A percentile compares a stretch with the other conserved stretches of the same genome.
Evolutionary conservation across 192 early-diverging fungal species (phyloP).

Genomic region (Coemansia sp.): DNA sequence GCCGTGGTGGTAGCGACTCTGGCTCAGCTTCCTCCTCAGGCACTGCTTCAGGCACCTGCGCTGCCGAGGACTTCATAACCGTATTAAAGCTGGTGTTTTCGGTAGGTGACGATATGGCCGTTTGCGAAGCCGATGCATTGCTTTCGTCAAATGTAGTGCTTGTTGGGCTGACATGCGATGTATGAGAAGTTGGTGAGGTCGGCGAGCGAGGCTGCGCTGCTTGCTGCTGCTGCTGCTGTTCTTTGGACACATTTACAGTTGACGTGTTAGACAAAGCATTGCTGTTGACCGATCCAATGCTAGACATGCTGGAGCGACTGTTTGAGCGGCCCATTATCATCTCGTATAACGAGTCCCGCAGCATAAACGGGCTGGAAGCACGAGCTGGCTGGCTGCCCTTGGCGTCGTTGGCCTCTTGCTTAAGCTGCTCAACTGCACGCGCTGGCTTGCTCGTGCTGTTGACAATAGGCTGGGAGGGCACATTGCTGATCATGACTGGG

Average conservation of each 20-base stretch:
- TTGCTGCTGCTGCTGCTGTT: slow-evolving; percentile 12
- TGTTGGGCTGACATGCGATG: slow-evolving; percentile 33
- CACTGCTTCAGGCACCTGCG: slow-evolving; percentile 13
- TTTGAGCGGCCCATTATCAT: slow-evolving; percentile 52
- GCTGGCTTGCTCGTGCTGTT: slow-evolving; percentile 7
- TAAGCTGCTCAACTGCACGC: slow-evolving; percentile 7
- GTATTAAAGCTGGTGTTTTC: slow-evolving; percentile 24
- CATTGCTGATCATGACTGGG: slow-evolving; percentile 25
- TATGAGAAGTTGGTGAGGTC: slow-evolving; percentile 31
- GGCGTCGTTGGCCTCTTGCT: slow-evolving; percentile 7
- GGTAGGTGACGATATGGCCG: slow-evolving; percentile 29
- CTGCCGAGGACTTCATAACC: slow-evolving; percentile 5
- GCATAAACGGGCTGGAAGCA: slow-evolving; percentile 37
- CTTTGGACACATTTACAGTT: slow-evolving; percentile 29
- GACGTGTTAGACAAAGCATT: slow-evolving; percentile 42
- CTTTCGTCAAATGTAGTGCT: slow-evolving; percentile 49
- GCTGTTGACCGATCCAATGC: slow-evolving; percentile 32
- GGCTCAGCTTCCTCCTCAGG: slow-evolving; percentile 12
- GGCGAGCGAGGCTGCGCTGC: slow-evolving; percentile 15
- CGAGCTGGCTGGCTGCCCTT: slow-evolving; percentile 14
- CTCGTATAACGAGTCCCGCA: slow-evolving; percentile 51
- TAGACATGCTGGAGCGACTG: slow-evolving; percentile 30
- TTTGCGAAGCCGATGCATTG: slow-evolving; percentile 29
- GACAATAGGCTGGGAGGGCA: slow-evolving; percentile 7
- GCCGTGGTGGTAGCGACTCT: not conserved